phyloP scores from a whole-genome alignment of 192 early-diverging fungal genomes.

The Jimgerdemannia flammicorona region DNA sequence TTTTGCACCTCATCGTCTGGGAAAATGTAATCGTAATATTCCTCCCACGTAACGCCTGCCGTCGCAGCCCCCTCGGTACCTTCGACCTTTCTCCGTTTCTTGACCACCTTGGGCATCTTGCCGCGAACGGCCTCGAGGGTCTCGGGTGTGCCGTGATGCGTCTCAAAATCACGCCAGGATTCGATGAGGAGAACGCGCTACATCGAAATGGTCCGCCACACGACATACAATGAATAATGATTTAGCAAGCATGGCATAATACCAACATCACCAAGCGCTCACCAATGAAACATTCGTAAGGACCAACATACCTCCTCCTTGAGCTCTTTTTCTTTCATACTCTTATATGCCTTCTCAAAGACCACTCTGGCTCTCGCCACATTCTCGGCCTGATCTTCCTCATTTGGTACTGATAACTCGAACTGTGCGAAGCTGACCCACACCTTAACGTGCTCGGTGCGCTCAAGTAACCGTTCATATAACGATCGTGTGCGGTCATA shows the following conservation, averaged over 20 bases:
- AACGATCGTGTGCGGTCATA: slow-evolving; percentile 71
- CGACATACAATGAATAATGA: no score
- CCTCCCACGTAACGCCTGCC: slow-evolving; percentile 75
- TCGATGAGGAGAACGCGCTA: slow-evolving; percentile 82
- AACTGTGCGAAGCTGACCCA: slow-evolving; percentile 95
- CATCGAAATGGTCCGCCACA: neutral
- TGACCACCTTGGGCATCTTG: slow-evolving; percentile 88
- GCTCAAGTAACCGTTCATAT: slow-evolving; percentile 80
- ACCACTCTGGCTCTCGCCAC: slow-evolving; percentile 60
- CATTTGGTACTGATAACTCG: slow-evolving; percentile 64
- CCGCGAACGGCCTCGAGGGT: slow-evolving; percentile 56
- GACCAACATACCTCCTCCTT: slow-evolving; percentile 70
- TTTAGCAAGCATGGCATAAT: no score
- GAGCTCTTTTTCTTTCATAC: slow-evolving; percentile 61
- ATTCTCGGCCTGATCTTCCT: slow-evolving; percentile 42
- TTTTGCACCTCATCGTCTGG: slow-evolving; percentile 91
- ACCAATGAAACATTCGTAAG: neutral
- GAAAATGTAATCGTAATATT: slow-evolving; percentile 99
- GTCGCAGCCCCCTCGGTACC: slow-evolving; percentile 44
- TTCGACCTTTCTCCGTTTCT: slow-evolving; percentile 73
- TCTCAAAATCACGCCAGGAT: slow-evolving; percentile 88
- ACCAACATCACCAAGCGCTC: no score
- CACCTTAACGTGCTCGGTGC: slow-evolving; percentile 95
- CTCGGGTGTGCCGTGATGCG: slow-evolving; percentile 50
- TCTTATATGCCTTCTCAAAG: slow-evolving; percentile 71